Conservation (phyloP, 1,139 yeast species). For the Lodderomyces orthopsilosis region DNA sequence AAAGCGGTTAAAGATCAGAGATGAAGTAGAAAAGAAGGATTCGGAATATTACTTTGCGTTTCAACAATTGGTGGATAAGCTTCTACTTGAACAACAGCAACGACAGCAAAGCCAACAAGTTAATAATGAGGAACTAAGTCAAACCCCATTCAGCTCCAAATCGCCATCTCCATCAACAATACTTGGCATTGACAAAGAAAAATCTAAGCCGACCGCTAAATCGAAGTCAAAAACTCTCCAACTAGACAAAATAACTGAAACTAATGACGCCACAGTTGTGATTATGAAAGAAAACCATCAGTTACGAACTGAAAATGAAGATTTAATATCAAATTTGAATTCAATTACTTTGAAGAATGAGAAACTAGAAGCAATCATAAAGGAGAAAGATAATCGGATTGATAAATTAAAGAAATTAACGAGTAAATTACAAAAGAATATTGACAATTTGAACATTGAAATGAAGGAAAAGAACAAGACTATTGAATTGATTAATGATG, state of each 20-base stretch:
- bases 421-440: slow-evolving; percentile 25
- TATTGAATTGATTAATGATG: slow-evolving; percentile 67
- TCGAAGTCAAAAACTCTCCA: not conserved
- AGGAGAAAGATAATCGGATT: slow-evolving; percentile 14
- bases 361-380: slow-evolving; percentile 18
- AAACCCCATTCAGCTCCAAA: slow-evolving; percentile 2
- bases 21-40: slow-evolving; percentile 33
- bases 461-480: slow-evolving; percentile 52
- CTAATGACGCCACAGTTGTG: slow-evolving; percentile 6
- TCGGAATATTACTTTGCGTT: slow-evolving; percentile 34
- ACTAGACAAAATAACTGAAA: not conserved
- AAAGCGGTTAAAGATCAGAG: slow-evolving; percentile 26
- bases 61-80: slow-evolving; percentile 20
- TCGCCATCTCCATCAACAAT: slow-evolving; percentile 17
- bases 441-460: slow-evolving; percentile 42
- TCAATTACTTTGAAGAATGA: slow-evolving; percentile 24
- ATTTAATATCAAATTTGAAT: slow-evolving; percentile 25
- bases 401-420: slow-evolving; percentile 22
- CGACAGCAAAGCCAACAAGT: slow-evolving; percentile 8
- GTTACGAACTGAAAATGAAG: slow-evolving; percentile 14
- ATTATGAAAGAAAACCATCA: slow-evolving; percentile 12
- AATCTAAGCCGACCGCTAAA: not conserved
- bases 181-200: not conserved
- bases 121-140: slow-evolving; percentile 3
- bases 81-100: not conserved